These are phyloP conservation scores for Calonectria leucothoes DNA, from an alignment of 2,329 filamentous ascomycete genomes.

Conservation along the genomic window DNA sequence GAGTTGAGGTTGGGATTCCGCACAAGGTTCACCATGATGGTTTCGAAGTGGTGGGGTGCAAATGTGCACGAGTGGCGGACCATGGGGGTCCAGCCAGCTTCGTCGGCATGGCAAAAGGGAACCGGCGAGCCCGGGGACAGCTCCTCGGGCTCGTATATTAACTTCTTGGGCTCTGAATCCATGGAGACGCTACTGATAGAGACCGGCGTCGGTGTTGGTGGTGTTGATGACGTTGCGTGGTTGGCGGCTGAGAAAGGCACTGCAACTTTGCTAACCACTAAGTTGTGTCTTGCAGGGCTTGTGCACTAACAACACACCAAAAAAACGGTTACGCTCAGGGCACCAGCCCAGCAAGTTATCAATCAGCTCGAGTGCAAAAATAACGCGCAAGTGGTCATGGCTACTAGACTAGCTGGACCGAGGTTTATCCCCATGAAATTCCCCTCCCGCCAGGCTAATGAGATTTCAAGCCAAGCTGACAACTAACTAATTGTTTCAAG, in stretches of 20 bases:
- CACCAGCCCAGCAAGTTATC: background rate
- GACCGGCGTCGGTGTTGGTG: background rate
- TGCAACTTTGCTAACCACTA: background rate
- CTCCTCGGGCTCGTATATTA: conserved; percentile 46
- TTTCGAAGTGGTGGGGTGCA: conserved; percentile 69
- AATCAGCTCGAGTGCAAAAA: background rate
- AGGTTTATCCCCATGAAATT: background rate
- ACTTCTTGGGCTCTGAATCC: conserved; percentile 28
- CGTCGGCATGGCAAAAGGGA: conserved; percentile 42
- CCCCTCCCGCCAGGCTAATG: background rate
- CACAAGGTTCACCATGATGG: conserved; percentile 80
- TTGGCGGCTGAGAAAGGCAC: background rate
- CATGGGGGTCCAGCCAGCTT: conserved; percentile 63
- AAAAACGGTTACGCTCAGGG: background rate
- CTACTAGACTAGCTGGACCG: background rate
- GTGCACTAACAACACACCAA: background rate
- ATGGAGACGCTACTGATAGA: conserved; percentile 20
- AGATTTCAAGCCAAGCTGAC: background rate
- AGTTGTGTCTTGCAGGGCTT: background rate
- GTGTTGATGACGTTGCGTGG: background rate
- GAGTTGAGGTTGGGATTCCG: conserved; percentile 85
- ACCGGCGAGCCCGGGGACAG: conserved; percentile 39
- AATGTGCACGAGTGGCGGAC: conserved; percentile 71
- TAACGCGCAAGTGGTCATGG: background rate
- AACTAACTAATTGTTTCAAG: background rate